These are phyloP conservation scores for Annona squamosa DNA, from an alignment of 164 flowering plant species.

Conservation along the genomic window DNA sequence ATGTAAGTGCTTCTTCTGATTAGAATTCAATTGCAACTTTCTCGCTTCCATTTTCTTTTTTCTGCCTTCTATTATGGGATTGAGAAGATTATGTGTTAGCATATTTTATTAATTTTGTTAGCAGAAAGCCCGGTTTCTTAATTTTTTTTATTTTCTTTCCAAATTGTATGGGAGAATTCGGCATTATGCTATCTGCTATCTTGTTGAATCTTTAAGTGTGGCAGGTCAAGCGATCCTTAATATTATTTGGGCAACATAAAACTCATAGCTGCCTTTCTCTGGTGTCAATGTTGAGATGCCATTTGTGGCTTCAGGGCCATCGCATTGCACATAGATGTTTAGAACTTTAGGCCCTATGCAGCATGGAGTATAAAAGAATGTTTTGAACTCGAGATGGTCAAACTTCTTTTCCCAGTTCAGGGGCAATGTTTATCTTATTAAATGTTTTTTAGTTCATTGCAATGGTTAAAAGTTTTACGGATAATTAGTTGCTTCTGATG, in stretches of 20 bases:
- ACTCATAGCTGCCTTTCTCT: neutral
- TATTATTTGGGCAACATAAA: neutral
- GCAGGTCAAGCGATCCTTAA: neutral
- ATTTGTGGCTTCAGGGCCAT: neutral
- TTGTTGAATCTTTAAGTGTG: neutral
- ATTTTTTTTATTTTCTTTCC: too few species aligned
- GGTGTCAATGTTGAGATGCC: neutral
- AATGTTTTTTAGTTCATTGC: neutral
- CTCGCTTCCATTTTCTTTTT: neutral
- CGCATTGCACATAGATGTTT: neutral
- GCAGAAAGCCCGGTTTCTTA: too few species aligned
- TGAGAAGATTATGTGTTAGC: neutral
- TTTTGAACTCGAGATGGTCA: neutral
- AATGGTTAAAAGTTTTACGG: neutral
- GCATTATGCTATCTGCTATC: too few species aligned
- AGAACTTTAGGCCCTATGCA: neutral
- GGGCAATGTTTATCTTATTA: neutral
- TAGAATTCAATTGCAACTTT: neutral
- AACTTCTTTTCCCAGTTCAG: neutral
- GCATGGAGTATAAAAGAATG: too few species aligned
- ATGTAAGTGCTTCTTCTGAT: constrained; percentile 39
- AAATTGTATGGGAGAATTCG: too few species aligned
- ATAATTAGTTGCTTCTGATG: neutral
- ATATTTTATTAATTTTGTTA: neutral
- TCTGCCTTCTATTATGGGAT: neutral